A percentile compares a stretch with the other conserved stretches of the same genome.
These are phyloP conservation scores for Penicillium crustosum DNA, from an alignment of 2,329 filamentous ascomycete species.

Conservation along the genomic window DNA sequence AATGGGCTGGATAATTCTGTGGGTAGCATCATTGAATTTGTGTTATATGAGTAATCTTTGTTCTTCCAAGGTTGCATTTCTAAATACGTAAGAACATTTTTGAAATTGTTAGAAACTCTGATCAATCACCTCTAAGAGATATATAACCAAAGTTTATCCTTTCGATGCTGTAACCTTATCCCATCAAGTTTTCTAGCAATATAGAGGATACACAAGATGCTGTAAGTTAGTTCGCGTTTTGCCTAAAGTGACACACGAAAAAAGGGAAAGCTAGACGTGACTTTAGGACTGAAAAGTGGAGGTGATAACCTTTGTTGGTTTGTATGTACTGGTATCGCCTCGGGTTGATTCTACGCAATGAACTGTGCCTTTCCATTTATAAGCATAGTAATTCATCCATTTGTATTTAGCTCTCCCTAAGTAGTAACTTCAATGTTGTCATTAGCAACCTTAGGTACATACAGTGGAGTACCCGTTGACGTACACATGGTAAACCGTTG, in stretches of 20 bases:
- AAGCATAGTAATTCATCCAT: not conserved
- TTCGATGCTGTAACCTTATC: not conserved
- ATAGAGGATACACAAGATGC: not conserved
- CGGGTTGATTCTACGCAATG: not conserved
- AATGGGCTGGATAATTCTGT: not conserved
- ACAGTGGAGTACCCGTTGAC: not conserved
- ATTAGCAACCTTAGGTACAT: not conserved
- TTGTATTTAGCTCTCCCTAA: not conserved
- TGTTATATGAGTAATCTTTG: no score
- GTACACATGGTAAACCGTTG: not conserved
- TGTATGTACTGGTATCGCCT: not conserved
- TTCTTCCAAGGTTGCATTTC: no score
- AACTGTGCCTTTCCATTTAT: not conserved
- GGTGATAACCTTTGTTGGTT: not conserved
- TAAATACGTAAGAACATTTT: no score
- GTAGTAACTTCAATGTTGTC: not conserved
- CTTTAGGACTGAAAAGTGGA: not conserved
- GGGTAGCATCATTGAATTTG: no score
- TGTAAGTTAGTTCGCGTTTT: not conserved
- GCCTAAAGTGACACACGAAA: not conserved
- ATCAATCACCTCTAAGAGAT: no score
- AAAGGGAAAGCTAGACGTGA: not conserved
- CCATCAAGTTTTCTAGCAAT: not conserved
- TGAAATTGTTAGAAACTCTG: no score
- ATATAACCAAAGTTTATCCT: no score